phyloP scores from a whole-genome alignment of 352 stramenopile genomes.

The Plasmopara halstedii region DNA sequence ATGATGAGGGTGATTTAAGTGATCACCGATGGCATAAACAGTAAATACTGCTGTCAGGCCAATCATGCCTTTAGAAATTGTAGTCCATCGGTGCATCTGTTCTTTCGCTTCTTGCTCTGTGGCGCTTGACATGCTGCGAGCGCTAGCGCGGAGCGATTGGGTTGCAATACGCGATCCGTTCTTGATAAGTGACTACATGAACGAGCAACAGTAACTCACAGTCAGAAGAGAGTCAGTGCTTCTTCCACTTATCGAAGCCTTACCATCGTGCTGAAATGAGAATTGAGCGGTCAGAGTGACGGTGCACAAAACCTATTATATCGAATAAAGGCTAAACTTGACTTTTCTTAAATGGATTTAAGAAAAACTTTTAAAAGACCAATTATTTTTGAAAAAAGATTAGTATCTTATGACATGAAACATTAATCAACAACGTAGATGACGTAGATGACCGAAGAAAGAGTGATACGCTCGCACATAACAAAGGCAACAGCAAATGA shows the following conservation, averaged over 20 bases:
- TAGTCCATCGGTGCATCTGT: slow-evolving; percentile 80
- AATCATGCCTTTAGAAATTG: slow-evolving; percentile 84
- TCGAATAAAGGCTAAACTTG: background rate
- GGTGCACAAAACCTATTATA: background rate
- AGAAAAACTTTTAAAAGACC: too few species aligned
- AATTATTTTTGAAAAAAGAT: too few species aligned
- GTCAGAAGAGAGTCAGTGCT: too few species aligned
- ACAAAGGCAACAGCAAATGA: too few species aligned
- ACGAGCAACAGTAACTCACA: too few species aligned
- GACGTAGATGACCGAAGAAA: too few species aligned
- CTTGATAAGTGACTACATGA: slow-evolving; percentile 50
- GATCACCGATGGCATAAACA: slow-evolving; percentile 49
- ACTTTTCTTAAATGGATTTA: background rate
- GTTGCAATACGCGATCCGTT: slow-evolving; percentile 44
- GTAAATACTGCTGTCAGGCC: slow-evolving; percentile 47
- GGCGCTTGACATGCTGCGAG: slow-evolving; percentile 71
- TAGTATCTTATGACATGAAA: too few species aligned
- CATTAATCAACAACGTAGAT: too few species aligned
- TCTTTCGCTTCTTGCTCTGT: slow-evolving; percentile 80
- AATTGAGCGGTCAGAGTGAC: slow-evolving; percentile 14
- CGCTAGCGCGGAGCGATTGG: slow-evolving; percentile 47
- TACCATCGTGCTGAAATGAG: slow-evolving; percentile 24
- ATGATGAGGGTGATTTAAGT: slow-evolving; percentile 52
- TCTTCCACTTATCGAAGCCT: slow-evolving; percentile 7
- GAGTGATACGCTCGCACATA: too few species aligned